Conservation (phyloP, 805 yeast species). For the Candida tammaniensis region DNA sequence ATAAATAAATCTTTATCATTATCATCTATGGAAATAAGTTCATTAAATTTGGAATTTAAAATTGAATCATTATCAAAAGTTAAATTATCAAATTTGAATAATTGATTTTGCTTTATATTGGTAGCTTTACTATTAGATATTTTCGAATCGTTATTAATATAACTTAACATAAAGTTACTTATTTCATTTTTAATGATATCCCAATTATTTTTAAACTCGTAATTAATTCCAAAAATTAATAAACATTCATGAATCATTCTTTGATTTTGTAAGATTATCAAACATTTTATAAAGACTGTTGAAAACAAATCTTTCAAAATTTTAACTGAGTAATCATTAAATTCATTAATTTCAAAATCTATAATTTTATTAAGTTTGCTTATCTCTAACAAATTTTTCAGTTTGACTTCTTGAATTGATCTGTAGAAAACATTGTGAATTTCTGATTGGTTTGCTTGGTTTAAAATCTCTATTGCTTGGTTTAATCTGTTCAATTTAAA, state of each 20-base stretch:
- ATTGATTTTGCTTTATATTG: constrained; percentile 16
- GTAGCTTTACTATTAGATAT: no score
- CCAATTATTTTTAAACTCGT: constrained; percentile 29
- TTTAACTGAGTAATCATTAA: constrained; percentile 49
- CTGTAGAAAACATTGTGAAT: constrained; percentile 59
- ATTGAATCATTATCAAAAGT: constrained; percentile 1
- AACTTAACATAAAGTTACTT: constrained; percentile 27
- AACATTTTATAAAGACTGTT: constrained; percentile 60
- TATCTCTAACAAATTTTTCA: constrained; percentile 44
- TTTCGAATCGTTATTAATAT: constrained; percentile 28
- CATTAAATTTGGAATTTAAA: constrained; percentile 8
- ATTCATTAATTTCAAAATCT: constrained; percentile 25
- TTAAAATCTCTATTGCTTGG: constrained; percentile 52
- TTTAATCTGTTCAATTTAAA: constrained; percentile 60
- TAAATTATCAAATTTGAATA: constrained; percentile 34
- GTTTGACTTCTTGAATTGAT: constrained; percentile 62
- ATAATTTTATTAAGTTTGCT: constrained; percentile 26
- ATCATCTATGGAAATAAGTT: constrained; percentile 4
- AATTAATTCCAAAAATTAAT: constrained; percentile 25
- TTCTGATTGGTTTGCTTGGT: constrained; percentile 58
- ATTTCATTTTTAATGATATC: constrained; percentile 30
- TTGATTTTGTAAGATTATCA: constrained; percentile 68
- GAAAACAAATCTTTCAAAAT: constrained; percentile 71
- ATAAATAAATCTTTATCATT: constrained; percentile 43
- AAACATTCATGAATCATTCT: constrained; percentile 61